phyloP scores from a whole-genome alignment of 2,329 filamentous ascomycete genomes.

The Aspergillus novofumigatus region DNA sequence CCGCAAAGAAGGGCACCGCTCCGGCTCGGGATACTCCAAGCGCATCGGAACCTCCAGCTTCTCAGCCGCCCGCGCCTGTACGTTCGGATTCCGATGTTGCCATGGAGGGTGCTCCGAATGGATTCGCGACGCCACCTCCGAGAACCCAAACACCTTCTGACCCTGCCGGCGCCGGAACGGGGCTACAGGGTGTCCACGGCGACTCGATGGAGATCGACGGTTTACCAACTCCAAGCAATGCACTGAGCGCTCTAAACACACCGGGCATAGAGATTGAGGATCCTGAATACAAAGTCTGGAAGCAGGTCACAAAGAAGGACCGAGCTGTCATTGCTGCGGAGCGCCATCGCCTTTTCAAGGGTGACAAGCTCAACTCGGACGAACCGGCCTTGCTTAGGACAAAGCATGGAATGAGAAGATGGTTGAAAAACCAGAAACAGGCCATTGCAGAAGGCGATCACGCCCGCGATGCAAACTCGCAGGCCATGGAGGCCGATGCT shows the following conservation, averaged over 20 bases:
- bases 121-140: slow-evolving; percentile 76
- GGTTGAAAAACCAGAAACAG: slow-evolving; percentile 73
- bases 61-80: slow-evolving; percentile 46
- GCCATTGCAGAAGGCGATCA: slow-evolving; percentile 54
- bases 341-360: slow-evolving; percentile 78
- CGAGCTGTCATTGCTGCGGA: slow-evolving; percentile 82
- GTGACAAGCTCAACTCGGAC: slow-evolving; percentile 77
- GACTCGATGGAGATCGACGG: slow-evolving; percentile 87
- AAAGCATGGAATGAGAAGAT: slow-evolving; percentile 85
- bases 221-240: slow-evolving; percentile 60
- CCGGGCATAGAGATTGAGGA: slow-evolving; percentile 85
- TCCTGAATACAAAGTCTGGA: slow-evolving; percentile 92
- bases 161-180: slow-evolving; percentile 62
- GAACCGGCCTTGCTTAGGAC: slow-evolving; percentile 81
- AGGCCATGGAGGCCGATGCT: slow-evolving; percentile 46
- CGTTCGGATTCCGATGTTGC: slow-evolving; percentile 68
- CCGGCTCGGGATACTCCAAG: slow-evolving; percentile 69
- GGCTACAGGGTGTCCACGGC: slow-evolving; percentile 61
- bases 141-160: slow-evolving; percentile 74
- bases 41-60: slow-evolving; percentile 70
- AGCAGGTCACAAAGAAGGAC: slow-evolving; percentile 96
- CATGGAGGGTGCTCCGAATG: slow-evolving; percentile 73
- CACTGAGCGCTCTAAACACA: slow-evolving; percentile 60
- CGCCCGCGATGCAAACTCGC: slow-evolving; percentile 40
- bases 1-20: slow-evolving; percentile 59